phyloP scores from a whole-genome alignment of 352 stramenopile species.

The Globisporangium recalcitrans region DNA sequence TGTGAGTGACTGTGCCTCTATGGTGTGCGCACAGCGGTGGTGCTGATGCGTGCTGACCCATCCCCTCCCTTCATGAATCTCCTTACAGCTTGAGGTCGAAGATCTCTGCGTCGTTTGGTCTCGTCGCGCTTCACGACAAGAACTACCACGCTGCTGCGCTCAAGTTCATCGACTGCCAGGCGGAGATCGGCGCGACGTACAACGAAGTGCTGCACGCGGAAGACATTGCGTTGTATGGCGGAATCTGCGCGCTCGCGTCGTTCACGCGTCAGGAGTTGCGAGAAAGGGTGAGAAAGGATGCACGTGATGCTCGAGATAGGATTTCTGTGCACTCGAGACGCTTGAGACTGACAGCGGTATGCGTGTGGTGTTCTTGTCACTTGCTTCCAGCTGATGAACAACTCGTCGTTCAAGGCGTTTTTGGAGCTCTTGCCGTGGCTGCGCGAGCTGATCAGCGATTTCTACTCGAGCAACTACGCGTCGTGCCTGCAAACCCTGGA shows the following conservation, averaged over 20 bases:
- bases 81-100: slow-evolving; percentile 69
- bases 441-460: slow-evolving; percentile 85
- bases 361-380: background rate
- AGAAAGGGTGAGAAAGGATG: slow-evolving; percentile 37
- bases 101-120: slow-evolving; percentile 66
- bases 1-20: slow-evolving; percentile 30
- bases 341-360: background rate
- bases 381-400: slow-evolving; percentile 70
- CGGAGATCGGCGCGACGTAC: slow-evolving; percentile 76
- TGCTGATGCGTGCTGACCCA: background rate
- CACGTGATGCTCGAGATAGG: background rate
- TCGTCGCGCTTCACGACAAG: slow-evolving; percentile 76
- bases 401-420: slow-evolving; percentile 84
- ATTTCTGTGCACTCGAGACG: background rate
- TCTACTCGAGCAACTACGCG: slow-evolving; percentile 86
- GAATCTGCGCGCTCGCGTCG: slow-evolving; percentile 79
- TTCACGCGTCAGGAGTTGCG: slow-evolving; percentile 81
- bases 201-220: slow-evolving; percentile 81
- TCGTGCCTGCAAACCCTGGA: slow-evolving; percentile 72
- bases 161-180: slow-evolving; percentile 80
- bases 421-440: slow-evolving; percentile 83
- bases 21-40: background rate
- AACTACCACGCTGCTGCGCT: slow-evolving; percentile 72
- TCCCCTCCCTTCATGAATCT: background rate
- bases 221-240: slow-evolving; percentile 85